Evolutionary conservation across 1,284 basidiomycete genomes (phyloP).

Genomic region (Neotropicomus parvogracilis): DNA sequence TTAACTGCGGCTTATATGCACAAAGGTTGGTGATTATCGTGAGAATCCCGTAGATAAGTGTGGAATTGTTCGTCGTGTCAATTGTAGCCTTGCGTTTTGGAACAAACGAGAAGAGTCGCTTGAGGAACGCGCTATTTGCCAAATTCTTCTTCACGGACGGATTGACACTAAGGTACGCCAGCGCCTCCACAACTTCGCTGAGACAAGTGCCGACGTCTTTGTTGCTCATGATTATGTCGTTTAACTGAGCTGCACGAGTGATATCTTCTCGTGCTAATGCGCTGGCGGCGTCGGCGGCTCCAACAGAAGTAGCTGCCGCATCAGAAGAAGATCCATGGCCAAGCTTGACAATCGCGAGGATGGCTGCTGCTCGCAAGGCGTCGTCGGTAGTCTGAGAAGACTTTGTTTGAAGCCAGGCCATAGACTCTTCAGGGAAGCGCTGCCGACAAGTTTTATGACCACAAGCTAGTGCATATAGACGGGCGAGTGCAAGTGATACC

Average conservation of each 20-base stretch:
- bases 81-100: constrained; percentile 44
- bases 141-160: constrained; percentile 65
- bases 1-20: constrained; percentile 63
- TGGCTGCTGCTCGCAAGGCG: constrained; percentile 57
- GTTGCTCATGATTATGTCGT: constrained; percentile 47
- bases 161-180: constrained; percentile 76
- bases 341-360: constrained; percentile 76
- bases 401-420: constrained; percentile 60
- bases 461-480: constrained; percentile 68
- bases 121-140: constrained; percentile 58
- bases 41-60: constrained; percentile 73
- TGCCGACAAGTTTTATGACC: constrained; percentile 70
- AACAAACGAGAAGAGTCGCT: constrained; percentile 57
- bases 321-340: constrained; percentile 55
- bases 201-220: constrained; percentile 40
- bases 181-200: constrained; percentile 72
- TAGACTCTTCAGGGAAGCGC: constrained; percentile 51
- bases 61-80: constrained; percentile 36
- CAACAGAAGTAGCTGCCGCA: constrained; percentile 35
- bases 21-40: constrained; percentile 74
- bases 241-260: constrained; percentile 56
- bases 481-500: constrained; percentile 56
- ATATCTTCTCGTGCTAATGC: constrained; percentile 39
- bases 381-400: constrained; percentile 47
- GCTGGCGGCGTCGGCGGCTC: constrained; percentile 27